phyloP scores from a whole-genome alignment of 1,284 basidiomycete species.

The Ustilago lituana region DNA sequence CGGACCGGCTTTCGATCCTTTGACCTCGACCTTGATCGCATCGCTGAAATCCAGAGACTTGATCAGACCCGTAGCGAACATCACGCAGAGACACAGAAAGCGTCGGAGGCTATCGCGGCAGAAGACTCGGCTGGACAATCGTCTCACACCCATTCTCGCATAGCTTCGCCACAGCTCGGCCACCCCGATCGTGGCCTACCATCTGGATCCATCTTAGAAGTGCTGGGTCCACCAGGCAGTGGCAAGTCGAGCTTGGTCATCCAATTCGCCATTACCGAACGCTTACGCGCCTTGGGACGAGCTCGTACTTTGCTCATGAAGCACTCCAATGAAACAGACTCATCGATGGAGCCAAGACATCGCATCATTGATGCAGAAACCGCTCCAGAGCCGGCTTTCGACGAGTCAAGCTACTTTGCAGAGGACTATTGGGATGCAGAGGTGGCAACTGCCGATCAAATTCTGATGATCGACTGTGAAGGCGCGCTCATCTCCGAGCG shows the following conservation, averaged over 20 bases:
- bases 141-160: not conserved
- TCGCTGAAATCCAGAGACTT: slow-evolving; percentile 12
- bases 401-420: slow-evolving; percentile 20
- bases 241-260: slow-evolving; percentile 33
- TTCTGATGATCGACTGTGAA: slow-evolving; percentile 43
- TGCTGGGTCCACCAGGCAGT: slow-evolving; percentile 38
- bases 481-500: slow-evolving; percentile 33
- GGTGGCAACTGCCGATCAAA: slow-evolving; percentile 28
- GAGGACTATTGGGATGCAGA: slow-evolving; percentile 51
- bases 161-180: not conserved
- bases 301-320: slow-evolving; percentile 12
- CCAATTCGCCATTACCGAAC: slow-evolving; percentile 34
- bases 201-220: slow-evolving; percentile 36
- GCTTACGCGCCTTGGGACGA: slow-evolving; percentile 24
- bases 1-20: slow-evolving; percentile 30
- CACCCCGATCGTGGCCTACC: slow-evolving; percentile 25
- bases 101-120: not conserved
- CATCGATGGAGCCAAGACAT: not conserved
- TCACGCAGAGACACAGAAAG: not conserved
- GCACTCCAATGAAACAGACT: not conserved
- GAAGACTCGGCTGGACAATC: not conserved
- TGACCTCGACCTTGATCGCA: slow-evolving; percentile 37
- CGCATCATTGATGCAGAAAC: not conserved
- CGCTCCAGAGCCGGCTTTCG: not conserved
- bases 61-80: slow-evolving; percentile 15